A percentile compares a stretch with the other conserved stretches of the same genome.
Conservation (phyloP, 2,329 filamentous ascomycete genomes). For the Rhynchosporium secalis region DNA sequence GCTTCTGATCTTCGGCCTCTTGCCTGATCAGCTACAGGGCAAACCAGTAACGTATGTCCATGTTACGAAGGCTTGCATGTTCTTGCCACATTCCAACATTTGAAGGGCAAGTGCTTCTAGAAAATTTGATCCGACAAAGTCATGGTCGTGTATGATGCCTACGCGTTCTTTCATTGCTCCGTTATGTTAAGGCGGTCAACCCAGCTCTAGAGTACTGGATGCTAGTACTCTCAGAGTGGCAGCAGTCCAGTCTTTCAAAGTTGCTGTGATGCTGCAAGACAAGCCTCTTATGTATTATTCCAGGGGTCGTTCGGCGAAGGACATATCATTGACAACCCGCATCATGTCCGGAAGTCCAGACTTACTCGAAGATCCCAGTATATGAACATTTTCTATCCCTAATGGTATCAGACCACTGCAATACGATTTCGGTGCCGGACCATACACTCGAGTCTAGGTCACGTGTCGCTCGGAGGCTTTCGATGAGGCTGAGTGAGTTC, state of each 20-base stretch:
- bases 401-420: background rate
- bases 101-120: no score
- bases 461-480: slow-evolving; percentile 9
- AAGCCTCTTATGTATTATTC: no score
- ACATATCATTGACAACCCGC: background rate
- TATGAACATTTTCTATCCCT: background rate
- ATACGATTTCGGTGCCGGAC: background rate
- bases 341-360: background rate
- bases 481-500: slow-evolving; percentile 10
- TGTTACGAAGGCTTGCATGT: background rate
- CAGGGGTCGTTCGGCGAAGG: background rate
- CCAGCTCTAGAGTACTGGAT: no score
- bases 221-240: no score
- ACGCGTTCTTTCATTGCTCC: no score
- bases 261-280: no score
- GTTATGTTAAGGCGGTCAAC: no score
- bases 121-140: no score
- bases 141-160: no score
- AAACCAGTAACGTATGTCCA: background rate
- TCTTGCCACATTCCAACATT: background rate
- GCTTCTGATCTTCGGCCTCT: background rate
- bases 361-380: no score
- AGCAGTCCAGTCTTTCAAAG: background rate
- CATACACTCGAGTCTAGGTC: background rate
- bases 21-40: background rate